Conservation (phyloP, 1,139 yeast genomes). For the Arxiozyma slooffiae region DNA sequence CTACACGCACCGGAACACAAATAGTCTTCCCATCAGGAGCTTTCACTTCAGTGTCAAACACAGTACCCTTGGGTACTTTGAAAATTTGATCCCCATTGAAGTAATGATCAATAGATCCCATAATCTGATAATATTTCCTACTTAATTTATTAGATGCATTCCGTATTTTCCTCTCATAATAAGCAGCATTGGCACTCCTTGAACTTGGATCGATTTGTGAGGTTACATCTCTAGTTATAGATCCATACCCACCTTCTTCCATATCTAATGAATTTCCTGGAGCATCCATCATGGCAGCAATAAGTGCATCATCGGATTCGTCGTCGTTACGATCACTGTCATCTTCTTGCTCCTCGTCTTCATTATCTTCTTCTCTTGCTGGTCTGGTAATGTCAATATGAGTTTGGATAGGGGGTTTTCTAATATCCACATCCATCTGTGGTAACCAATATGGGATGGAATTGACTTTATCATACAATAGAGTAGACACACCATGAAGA, state of each 20-base stretch:
- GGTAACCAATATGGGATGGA: conserved; percentile 95
- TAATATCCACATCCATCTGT: conserved; percentile 93
- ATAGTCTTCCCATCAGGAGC: conserved; percentile 75
- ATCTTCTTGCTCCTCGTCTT: conserved; percentile 36
- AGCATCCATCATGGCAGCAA: conserved; percentile 25
- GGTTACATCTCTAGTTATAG: conserved; percentile 15
- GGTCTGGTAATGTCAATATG: conserved; percentile 29
- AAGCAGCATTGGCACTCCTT: conserved; percentile 20
- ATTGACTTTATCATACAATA: conserved; percentile 71
- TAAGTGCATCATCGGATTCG: conserved; percentile 31
- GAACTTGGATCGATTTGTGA: conserved; percentile 17
- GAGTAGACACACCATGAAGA: conserved; percentile 87
- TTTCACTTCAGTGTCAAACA: conserved; percentile 50
- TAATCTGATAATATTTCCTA: conserved; percentile 14
- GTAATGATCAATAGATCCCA: conserved; percentile 32
- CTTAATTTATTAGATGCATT: conserved; percentile 18
- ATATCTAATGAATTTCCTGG: conserved; percentile 38
- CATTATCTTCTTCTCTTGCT: conserved; percentile 27
- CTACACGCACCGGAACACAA: conserved; percentile 70
- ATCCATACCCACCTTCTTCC: conserved; percentile 43
- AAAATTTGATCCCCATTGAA: conserved; percentile 61
- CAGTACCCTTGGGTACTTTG: conserved; percentile 74
- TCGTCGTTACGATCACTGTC: conserved; percentile 30
- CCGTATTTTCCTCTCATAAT: conserved; percentile 21
- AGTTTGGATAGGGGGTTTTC: conserved; percentile 69